Evolutionary conservation across 768 basidiomycete species (phyloP).

Genomic region (Cubamyces lactineus): DNA sequence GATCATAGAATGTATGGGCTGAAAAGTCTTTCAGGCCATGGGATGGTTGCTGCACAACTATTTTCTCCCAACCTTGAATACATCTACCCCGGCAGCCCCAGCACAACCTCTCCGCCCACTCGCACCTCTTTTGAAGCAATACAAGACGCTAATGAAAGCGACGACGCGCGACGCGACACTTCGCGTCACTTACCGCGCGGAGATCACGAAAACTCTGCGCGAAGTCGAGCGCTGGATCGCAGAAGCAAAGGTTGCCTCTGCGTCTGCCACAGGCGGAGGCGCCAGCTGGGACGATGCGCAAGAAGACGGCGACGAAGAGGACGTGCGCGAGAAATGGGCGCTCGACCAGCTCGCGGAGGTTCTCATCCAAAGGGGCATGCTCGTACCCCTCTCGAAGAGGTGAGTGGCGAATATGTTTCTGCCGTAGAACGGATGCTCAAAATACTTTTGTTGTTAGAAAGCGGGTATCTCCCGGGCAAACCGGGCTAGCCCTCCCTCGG

Average conservation of each 20-base stretch:
- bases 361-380: constrained; percentile 68
- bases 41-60: constrained; percentile 84
- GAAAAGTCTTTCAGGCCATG: constrained; percentile 57
- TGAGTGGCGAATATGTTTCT: constrained; percentile 38
- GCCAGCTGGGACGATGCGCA: constrained; percentile 50
- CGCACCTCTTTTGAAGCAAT: constrained; percentile 67
- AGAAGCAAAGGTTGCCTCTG: constrained; percentile 68
- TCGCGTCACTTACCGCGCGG: constrained; percentile 49
- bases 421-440: neutral
- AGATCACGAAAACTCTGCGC: constrained; percentile 53
- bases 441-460: constrained; percentile 3
- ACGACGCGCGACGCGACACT: constrained; percentile 68
- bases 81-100: constrained; percentile 41
- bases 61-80: constrained; percentile 76
- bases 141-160: constrained; percentile 70
- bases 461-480: constrained; percentile 21
- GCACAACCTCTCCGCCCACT: constrained; percentile 53
- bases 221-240: constrained; percentile 80
- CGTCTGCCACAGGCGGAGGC: constrained; percentile 48
- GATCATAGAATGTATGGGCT: neutral
- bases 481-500: constrained; percentile 52
- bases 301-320: constrained; percentile 42
- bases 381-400: constrained; percentile 89
- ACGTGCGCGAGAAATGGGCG: constrained; percentile 65
- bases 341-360: constrained; percentile 67